These are phyloP conservation scores for Allomyces arbusculus DNA, from an alignment of 192 early-diverging fungal species.

Conservation along the genomic window DNA sequence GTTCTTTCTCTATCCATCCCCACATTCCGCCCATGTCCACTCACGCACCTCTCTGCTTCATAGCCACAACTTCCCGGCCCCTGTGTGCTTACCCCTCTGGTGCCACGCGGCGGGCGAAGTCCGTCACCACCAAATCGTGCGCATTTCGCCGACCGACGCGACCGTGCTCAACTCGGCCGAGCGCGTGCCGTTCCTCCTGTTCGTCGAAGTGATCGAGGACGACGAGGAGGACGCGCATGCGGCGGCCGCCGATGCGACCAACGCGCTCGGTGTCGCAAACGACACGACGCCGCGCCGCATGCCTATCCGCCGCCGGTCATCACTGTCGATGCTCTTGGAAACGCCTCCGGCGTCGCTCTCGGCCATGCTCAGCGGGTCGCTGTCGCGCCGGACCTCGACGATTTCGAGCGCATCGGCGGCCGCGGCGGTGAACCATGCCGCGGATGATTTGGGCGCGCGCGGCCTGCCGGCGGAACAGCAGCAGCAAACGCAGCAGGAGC, in stretches of 20 bases:
- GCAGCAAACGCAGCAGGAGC: conserved; percentile 5
- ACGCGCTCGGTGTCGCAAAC: no score
- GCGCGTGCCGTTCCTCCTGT: conserved; percentile 72
- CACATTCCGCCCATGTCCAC: no score
- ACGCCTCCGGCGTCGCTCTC: neutral
- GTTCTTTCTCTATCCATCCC: no score
- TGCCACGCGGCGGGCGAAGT: conserved; percentile 39
- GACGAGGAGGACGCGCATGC: conserved; percentile 8
- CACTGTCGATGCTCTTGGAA: neutral
- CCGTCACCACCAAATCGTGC: conserved; percentile 69
- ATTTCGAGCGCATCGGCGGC: neutral
- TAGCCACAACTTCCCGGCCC: conserved; percentile 65
- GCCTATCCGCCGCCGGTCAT: neutral
- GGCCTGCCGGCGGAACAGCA: neutral
- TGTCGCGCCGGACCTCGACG: neutral
- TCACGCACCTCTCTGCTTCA: no score
- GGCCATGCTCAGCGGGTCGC: no score
- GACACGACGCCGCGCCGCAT: neutral
- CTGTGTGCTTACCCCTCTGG: conserved; percentile 90
- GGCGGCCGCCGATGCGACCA: no score
- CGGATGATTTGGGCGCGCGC: no score
- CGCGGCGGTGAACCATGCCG: neutral
- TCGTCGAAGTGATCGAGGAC: conserved; percentile 69
- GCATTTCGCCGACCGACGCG: conserved; percentile 73
- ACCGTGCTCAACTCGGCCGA: conserved; percentile 95